Evolutionary conservation across 371 early-diverging fungal species (phyloP).

Genomic region (Mucor circinelloides): DNA sequence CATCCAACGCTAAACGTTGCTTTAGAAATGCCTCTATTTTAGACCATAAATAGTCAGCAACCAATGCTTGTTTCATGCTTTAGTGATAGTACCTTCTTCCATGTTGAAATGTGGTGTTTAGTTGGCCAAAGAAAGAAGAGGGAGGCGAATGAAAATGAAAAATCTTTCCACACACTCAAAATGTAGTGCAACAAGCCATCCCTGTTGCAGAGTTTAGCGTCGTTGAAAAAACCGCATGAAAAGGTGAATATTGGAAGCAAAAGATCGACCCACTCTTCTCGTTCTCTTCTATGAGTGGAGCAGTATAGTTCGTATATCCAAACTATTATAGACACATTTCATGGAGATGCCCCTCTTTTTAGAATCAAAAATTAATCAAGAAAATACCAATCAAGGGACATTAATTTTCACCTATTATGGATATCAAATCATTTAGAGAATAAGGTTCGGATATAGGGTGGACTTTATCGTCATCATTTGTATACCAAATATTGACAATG

Average conservation of each 20-base stretch:
- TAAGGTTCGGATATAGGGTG: not conserved
- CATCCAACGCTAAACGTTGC: slow-evolving; percentile 46
- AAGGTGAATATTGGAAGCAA: not conserved
- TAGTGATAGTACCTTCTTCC: slow-evolving; percentile 7
- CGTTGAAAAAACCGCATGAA: not conserved
- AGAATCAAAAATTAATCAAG: not conserved
- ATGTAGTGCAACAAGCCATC: not conserved
- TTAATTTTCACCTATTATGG: slow-evolving; percentile 2
- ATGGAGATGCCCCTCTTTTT: slow-evolving; percentile 2
- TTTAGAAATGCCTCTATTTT: slow-evolving; percentile 27
- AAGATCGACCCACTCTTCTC: not conserved
- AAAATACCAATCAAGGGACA: slow-evolving; percentile 19
- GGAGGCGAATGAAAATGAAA: not conserved
- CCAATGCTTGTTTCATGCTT: not conserved
- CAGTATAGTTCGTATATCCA: not conserved
- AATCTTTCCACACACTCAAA: not conserved
- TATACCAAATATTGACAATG: not conserved
- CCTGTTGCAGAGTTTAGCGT: not conserved
- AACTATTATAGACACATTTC: not conserved
- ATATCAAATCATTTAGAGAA: not conserved
- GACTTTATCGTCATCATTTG: not conserved
- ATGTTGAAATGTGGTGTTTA: not conserved
- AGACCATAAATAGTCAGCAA: not conserved
- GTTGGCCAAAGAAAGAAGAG: not conserved
- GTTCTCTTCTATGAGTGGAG: no score